Evolutionary conservation across 176 grass and related monocot genomes (phyloP).

Genomic region (Oryza glumipatula): DNA sequence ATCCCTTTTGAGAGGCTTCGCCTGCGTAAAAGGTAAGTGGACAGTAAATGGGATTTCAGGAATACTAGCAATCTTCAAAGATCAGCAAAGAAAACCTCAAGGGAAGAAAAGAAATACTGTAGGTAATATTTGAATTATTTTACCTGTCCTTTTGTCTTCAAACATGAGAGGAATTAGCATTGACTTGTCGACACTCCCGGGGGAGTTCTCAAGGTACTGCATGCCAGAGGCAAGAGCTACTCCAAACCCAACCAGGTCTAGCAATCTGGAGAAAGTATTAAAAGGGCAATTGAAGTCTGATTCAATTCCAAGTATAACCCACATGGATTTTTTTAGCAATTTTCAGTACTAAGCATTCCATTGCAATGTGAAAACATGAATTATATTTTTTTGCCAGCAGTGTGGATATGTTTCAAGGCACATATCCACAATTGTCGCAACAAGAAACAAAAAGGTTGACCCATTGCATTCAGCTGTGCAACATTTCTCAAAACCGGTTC

Average conservation of each 20-base stretch:
- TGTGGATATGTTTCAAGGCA: not conserved
- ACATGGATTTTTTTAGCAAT: not conserved
- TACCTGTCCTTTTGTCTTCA: conserved; percentile 67
- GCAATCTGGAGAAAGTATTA: conserved; percentile 45
- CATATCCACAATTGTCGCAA: not conserved
- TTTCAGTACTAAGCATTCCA: not conserved
- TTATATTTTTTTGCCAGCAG: not conserved
- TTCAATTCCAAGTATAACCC: not conserved
- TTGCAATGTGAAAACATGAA: not conserved
- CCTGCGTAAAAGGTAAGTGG: conserved; percentile 22
- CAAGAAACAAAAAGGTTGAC: too few species aligned
- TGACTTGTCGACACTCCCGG: conserved; percentile 60
- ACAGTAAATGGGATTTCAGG: not conserved
- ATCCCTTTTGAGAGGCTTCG: conserved; percentile 61
- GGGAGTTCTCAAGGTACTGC: conserved; percentile 60
- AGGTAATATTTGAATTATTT: not conserved
- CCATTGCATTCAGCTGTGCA: not conserved
- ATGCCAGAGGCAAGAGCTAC: conserved; percentile 54
- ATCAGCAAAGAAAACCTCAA: not conserved
- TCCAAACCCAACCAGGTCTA: conserved; percentile 63
- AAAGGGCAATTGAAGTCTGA: not conserved
- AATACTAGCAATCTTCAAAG: conserved; percentile 26
- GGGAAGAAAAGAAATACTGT: not conserved
- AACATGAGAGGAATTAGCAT: conserved; percentile 64
- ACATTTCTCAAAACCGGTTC: too few species aligned